These are phyloP conservation scores for Aureobasidium sp. DNA, from an alignment of 2,329 filamentous ascomycete species.

Conservation along the genomic window DNA sequence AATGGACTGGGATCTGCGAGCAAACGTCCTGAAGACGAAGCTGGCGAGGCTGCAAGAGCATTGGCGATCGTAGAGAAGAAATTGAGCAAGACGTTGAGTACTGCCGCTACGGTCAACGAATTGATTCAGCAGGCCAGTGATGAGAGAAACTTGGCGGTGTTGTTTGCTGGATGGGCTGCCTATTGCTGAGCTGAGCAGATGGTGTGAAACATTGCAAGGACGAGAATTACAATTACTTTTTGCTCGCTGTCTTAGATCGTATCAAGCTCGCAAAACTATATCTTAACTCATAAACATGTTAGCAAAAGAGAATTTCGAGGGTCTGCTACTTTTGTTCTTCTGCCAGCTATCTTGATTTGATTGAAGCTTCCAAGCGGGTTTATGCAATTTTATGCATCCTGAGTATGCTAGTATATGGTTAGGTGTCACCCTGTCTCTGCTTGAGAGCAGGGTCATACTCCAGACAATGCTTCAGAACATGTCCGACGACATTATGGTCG, in stretches of 20 bases:
- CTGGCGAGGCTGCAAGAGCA: slow-evolving; percentile 80
- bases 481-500: background rate
- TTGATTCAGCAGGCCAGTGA: slow-evolving; percentile 93
- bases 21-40: slow-evolving; percentile 38
- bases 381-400: too few relatives aligned
- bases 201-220: background rate
- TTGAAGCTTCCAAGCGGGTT: too few relatives aligned
- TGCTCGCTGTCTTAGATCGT: background rate
- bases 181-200: background rate
- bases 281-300: background rate
- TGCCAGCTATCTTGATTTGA: too few relatives aligned
- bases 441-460: background rate
- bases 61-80: slow-evolving; percentile 94
- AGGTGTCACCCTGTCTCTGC: background rate
- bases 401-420: too few relatives aligned
- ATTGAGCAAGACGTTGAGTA: slow-evolving; percentile 84
- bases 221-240: background rate
- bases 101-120: slow-evolving; percentile 92
- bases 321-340: too few relatives aligned
- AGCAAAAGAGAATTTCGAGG: too few relatives aligned
- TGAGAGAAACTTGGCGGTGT: slow-evolving; percentile 79
- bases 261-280: too few relatives aligned
- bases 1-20: background rate
- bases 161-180: slow-evolving; percentile 48
- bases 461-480: background rate